Evolutionary conservation across 148 eudicot species (phyloP), one percentile per base, ranked within the genome.

Genomic region (Agrostemma githago): DNA sequence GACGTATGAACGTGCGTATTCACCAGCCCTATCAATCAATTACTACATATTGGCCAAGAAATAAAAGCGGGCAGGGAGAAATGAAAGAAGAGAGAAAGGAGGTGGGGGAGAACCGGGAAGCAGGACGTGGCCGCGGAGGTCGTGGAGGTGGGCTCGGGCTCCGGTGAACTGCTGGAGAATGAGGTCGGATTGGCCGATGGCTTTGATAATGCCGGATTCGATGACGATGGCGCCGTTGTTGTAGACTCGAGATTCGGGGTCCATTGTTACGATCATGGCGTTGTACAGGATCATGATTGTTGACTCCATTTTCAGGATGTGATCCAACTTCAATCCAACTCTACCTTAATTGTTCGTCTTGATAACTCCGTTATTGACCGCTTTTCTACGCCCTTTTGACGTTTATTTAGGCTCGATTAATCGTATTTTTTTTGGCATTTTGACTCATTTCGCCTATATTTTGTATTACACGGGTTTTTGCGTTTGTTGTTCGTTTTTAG

Each of bases 1-100:
- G 98, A 93, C 3, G 96, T 90, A 72, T 93, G 98, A 34, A 93
- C 98, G 54, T 93, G 98, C 1, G 98, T 93, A 78, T 93, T 93
- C 63, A 92, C 84, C 39, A 92, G 74, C 62, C 97, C 97, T 66
- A 76, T 54, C 57, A 72, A 39, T 40, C 66, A 67, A 39, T 19
- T 56, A 6, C 56, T 26, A 26, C 34, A 1, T 26, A 26, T 26
- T 26, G 34, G 34, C 1, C 34, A 26, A 26, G 34, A 26, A 26
- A 26, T 26, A 26, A 26, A 26, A 26, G 34, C 34, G 34, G 34
- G 34, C 34, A 26, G 34, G 34, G 34, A 26, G 34, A 26, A 43
- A 5, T 43, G 8, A 68, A 21, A 38, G 16, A 60, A 44, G 53
- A 5, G 54, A 74, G 48, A 72, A 10, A 40, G 48, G 51, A 60